phyloP scores from a whole-genome alignment of 352 stramenopile species.

The Phytophthora ramorum region DNA sequence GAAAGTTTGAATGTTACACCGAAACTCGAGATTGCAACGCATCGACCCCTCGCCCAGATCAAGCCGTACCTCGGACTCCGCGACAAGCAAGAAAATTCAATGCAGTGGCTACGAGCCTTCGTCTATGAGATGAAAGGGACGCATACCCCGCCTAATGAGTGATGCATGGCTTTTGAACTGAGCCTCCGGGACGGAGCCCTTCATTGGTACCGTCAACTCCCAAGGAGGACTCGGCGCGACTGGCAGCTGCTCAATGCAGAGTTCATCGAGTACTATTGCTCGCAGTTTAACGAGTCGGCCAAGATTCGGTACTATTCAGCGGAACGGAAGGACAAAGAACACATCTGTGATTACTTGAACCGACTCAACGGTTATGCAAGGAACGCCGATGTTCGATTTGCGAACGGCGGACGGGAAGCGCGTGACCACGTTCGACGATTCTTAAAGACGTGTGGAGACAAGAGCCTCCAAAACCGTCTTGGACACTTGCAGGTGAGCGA shows the following conservation, averaged over 20 bases:
- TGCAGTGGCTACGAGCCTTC: too few species aligned
- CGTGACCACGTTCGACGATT: slow-evolving; percentile 3
- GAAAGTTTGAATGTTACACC: not conserved
- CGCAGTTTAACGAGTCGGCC: too few species aligned
- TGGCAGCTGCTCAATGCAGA: not conserved
- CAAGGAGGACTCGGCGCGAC: not conserved
- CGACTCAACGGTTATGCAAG: too few species aligned
- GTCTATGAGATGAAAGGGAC: too few species aligned
- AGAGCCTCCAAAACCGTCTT: too few species aligned
- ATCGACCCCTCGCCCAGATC: slow-evolving; percentile 4
- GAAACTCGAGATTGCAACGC: not conserved
- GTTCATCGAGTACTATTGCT: slow-evolving; percentile 9
- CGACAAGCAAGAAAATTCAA: too few species aligned
- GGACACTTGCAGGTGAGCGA: too few species aligned
- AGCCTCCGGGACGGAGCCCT: slow-evolving; percentile 4
- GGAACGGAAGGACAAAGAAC: not conserved
- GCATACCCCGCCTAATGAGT: not conserved
- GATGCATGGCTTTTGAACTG: slow-evolving; percentile 4
- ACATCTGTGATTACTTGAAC: slow-evolving; percentile 12
- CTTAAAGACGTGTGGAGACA: slow-evolving; percentile 1
- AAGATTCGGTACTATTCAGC: not conserved
- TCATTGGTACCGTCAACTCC: too few species aligned
- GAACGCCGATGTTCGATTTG: not conserved
- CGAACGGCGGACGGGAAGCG: not conserved
- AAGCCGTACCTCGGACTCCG: not conserved